Percentiles rank a stretch among this genome's conserved stretches.
phyloP scores from a whole-genome alignment of 1,284 basidiomycete species.

The Boletus calvinii region DNA sequence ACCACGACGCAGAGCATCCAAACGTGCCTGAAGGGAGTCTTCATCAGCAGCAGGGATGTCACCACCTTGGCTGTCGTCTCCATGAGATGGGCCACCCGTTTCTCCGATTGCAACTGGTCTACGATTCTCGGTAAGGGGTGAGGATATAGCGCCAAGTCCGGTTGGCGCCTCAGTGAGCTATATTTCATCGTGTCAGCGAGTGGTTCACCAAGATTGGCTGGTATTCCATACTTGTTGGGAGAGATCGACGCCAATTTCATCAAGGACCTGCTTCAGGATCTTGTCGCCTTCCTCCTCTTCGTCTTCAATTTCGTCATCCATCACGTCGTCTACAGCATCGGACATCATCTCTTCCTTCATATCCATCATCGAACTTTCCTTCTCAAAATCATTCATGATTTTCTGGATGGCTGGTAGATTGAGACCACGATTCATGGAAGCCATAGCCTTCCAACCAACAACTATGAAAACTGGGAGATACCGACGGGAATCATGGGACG shows the following conservation, averaged over 20 bases:
- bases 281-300: constrained; percentile 96
- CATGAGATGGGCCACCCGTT: constrained; percentile 42
- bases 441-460: constrained; percentile 77
- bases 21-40: constrained; percentile 83
- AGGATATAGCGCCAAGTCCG: constrained; percentile 56
- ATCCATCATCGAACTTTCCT: constrained; percentile 97
- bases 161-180: constrained; percentile 86
- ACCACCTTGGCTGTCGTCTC: constrained; percentile 35
- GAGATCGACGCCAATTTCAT: constrained; percentile 94
- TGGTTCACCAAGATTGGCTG: constrained; percentile 2
- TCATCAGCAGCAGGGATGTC: constrained; percentile 66
- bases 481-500: constrained; percentile 31
- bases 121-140: constrained; percentile 62
- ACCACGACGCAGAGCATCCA: constrained; percentile 77
- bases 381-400: constrained; percentile 98
- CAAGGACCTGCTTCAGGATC: constrained; percentile 94
- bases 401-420: constrained; percentile 94
- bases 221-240: constrained; percentile 76
- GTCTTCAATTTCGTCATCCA: constrained; percentile 91
- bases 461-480: constrained; percentile 3
- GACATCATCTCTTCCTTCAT: constrained; percentile 99
- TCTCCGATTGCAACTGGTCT: constrained; percentile 83
- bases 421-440: constrained; percentile 93
- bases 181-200: constrained; percentile 13
- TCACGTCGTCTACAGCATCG: constrained; percentile 96